phyloP scores from a whole-genome alignment of 129 eudicot species.

The Helianthus annuus region HanXRQr2.0-SUNRISE NC_035433.2:8292121-8292620 shows the following conservation, averaged over 20 bases:
- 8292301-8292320: background rate
- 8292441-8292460: conserved; percentile 14
- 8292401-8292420: conserved; percentile 17
- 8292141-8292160: background rate
- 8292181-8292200: background rate
- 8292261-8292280: background rate
- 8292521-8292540: no score
- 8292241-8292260: background rate
- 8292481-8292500: background rate
- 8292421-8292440: background rate
- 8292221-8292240: background rate
- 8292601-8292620: no score
- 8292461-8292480: conserved; percentile 8
- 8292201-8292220: background rate
- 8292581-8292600: no score
- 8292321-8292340: background rate
- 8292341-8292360: conserved; percentile 25
- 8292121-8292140: no score
- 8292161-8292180: no score
- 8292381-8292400: conserved; percentile 33
- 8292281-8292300: background rate
- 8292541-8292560: no score
- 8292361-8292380: conserved; percentile 28
- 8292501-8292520: background rate
- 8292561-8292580: no score